These are phyloP conservation scores for Hypoxylon rickii DNA, from an alignment of 495 filamentous ascomycete genomes.

Conservation along the genomic window DNA sequence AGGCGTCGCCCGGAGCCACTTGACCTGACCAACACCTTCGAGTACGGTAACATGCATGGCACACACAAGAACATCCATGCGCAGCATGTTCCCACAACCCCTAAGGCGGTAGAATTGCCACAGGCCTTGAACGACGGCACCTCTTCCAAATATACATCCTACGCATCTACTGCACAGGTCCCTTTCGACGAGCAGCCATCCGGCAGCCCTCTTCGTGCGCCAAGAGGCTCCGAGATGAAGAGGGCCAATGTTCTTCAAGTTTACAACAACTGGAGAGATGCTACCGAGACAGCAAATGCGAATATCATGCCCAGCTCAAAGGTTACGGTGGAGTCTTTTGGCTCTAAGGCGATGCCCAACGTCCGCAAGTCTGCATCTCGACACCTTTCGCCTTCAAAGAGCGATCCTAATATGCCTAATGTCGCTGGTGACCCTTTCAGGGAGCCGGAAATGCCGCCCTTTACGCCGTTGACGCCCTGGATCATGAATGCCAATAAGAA, in stretches of 20 bases:
- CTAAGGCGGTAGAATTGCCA: not conserved
- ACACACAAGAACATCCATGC: constrained; percentile 1
- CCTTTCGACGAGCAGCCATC: not conserved
- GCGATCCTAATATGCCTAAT: not conserved
- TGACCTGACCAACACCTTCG: not conserved
- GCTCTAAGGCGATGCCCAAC: not conserved
- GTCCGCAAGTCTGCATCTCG: not conserved
- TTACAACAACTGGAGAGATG: constrained; percentile 16
- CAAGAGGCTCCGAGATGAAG: not conserved
- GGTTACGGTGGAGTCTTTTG: not conserved
- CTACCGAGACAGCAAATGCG: not conserved
- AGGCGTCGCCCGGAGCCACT: constrained; percentile 21
- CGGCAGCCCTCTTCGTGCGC: not conserved
- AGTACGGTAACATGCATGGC: not conserved
- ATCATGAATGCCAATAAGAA: constrained; percentile 10
- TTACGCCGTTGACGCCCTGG: constrained; percentile 34
- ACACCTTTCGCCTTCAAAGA: not conserved
- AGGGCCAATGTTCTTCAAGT: constrained; percentile 10
- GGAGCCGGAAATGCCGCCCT: constrained; percentile 13
- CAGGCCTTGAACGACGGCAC: not conserved
- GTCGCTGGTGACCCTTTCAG: not conserved
- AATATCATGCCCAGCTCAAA: not conserved
- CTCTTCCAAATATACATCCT: constrained; percentile 19
- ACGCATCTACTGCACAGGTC: not conserved
- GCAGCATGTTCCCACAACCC: constrained; percentile 6